Conservation (phyloP, 1,284 basidiomycete genomes). For the Cerrena zonata region DNA sequence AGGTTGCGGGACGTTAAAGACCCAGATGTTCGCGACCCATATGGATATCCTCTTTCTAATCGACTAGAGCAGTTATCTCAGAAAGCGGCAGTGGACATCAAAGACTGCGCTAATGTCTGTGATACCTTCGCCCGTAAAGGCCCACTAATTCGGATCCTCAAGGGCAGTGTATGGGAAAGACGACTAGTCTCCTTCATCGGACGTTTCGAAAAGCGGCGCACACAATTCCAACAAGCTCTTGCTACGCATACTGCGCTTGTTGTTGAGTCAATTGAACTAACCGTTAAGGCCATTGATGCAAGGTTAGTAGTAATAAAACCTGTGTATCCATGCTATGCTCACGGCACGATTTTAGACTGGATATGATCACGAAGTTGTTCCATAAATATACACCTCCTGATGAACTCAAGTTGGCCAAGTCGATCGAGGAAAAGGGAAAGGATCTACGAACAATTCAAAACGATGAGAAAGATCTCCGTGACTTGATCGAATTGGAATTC, state of each 20-base stretch:
- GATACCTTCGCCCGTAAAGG: conserved; percentile 28
- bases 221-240: conserved; percentile 29
- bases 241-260: conserved; percentile 30
- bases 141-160: conserved; percentile 32
- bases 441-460: conserved; percentile 1
- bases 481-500: background rate
- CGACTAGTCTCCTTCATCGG: conserved; percentile 29
- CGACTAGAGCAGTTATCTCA: conserved; percentile 18
- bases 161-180: conserved; percentile 32
- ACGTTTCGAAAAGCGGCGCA: conserved; percentile 29
- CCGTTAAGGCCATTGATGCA: conserved; percentile 17
- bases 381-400: conserved; percentile 11
- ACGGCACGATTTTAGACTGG: conserved; percentile 5
- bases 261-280: conserved; percentile 29
- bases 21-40: background rate
- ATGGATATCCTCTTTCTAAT: background rate
- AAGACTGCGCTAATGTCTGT: conserved; percentile 27
- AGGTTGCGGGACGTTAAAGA: conserved; percentile 18
- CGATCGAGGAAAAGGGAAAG: conserved; percentile 10
- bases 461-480: conserved; percentile 14
- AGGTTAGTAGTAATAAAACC: conserved; percentile 11
- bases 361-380: conserved; percentile 14
- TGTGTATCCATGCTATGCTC: background rate
- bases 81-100: conserved; percentile 25
- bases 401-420: conserved; percentile 12